Evolutionary conservation across 164 flowering plant genomes (phyloP).

Genomic region (Litsea cubeba): DNA sequence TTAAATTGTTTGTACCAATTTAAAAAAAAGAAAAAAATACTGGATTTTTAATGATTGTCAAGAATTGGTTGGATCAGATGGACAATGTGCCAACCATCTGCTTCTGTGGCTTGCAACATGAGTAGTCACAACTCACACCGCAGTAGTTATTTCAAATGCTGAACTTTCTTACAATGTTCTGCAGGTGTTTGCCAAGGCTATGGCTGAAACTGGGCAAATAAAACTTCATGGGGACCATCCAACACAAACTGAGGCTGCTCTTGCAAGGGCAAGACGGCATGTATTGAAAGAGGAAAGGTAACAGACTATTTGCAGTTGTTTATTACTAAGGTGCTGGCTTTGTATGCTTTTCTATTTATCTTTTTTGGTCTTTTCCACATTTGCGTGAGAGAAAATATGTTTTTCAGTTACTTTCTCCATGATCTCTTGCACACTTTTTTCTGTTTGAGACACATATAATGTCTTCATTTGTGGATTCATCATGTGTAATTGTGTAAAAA

Average conservation of each 20-base stretch:
- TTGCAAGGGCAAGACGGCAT: conserved; percentile 84
- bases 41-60: too few species aligned
- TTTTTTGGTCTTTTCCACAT: not conserved
- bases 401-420: not conserved
- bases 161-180: conserved; percentile 1
- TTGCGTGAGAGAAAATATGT: not conserved
- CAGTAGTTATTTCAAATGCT: not conserved
- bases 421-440: not conserved
- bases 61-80: not conserved
- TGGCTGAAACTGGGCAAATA: conserved; percentile 93
- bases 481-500: not conserved
- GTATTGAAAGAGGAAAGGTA: conserved; percentile 91
- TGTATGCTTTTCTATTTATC: not conserved
- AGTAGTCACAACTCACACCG: not conserved
- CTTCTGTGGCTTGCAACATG: not conserved
- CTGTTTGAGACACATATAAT: not conserved
- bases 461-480: not conserved
- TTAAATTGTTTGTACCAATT: not conserved
- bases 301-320: not conserved
- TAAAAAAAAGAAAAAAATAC: too few species aligned
- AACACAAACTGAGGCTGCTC: conserved; percentile 78
- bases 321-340: not conserved
- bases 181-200: conserved; percentile 91
- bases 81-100: not conserved
- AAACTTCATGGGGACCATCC: conserved; percentile 90